phyloP scores from a whole-genome alignment of 2,329 filamentous ascomycete species.

The Trichoderma simmonsii region DNA sequence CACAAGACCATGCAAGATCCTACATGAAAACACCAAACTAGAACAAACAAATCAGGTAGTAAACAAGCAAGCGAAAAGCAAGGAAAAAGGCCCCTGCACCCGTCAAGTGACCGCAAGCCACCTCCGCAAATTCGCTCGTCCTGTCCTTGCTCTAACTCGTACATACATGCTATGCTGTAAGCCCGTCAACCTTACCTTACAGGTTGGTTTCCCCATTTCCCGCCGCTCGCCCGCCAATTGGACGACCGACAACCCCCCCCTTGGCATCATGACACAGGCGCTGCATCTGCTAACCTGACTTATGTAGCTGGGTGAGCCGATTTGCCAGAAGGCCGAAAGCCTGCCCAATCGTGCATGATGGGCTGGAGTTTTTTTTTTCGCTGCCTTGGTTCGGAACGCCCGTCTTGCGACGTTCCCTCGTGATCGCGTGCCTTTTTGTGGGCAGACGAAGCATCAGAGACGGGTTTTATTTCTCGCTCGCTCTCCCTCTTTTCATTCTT shows the following conservation, averaged over 20 bases:
- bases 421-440: constrained; percentile 11
- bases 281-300: not conserved
- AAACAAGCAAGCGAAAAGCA: not conserved
- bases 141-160: not conserved
- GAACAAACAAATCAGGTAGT: not conserved
- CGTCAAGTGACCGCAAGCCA: constrained; percentile 19
- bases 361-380: not conserved
- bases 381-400: not conserved
- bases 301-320: not conserved
- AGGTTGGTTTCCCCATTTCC: not conserved
- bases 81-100: not conserved
- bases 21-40: not conserved
- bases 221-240: not conserved
- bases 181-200: not conserved
- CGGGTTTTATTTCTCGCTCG: not conserved
- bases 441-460: not conserved
- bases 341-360: not conserved
- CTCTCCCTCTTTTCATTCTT: not conserved
- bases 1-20: not conserved
- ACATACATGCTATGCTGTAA: not conserved
- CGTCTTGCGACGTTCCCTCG: constrained; percentile 1
- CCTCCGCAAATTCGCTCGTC: constrained; percentile 16
- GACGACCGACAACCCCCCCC: not conserved
- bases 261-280: not conserved
- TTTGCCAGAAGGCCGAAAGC: not conserved